Evolutionary conservation across 2,329 filamentous ascomycete genomes (phyloP).

Genomic region (Microthyrium microscopicum): DNA sequence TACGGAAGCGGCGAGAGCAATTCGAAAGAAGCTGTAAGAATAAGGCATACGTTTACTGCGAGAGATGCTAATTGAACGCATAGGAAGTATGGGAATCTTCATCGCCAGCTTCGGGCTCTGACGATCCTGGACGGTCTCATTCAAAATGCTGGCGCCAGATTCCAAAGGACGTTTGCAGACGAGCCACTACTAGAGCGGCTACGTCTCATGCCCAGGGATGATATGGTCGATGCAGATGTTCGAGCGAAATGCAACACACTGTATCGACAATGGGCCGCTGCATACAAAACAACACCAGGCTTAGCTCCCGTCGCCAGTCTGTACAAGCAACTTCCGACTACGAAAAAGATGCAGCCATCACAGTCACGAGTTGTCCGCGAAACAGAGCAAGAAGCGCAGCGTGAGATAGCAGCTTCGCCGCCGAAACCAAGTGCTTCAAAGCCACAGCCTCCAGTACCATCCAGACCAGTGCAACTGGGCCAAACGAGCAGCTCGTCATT

Average conservation of each 20-base stretch:
- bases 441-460: constrained; percentile 4
- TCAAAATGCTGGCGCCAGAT: constrained; percentile 77
- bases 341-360: constrained; percentile 46
- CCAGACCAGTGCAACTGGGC: constrained; percentile 13
- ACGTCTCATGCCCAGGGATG: constrained; percentile 70
- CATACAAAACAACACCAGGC: constrained; percentile 67
- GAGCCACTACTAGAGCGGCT: constrained; percentile 84
- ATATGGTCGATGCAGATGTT: constrained; percentile 73
- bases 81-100: constrained; percentile 85
- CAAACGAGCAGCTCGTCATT: constrained; percentile 26
- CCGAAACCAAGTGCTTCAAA: neutral
- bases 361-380: constrained; percentile 72
- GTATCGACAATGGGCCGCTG: constrained; percentile 70
- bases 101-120: constrained; percentile 77
- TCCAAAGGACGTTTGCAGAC: constrained; percentile 76
- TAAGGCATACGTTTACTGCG: neutral
- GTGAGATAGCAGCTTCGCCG: constrained; percentile 28
- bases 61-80: neutral
- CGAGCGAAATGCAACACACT: constrained; percentile 73
- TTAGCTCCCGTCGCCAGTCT: constrained; percentile 66
- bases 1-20: constrained; percentile 72
- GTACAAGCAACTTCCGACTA: constrained; percentile 50
- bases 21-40: constrained; percentile 79
- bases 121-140: constrained; percentile 84
- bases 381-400: constrained; percentile 55